Evolutionary conservation across 805 yeast genomes (phyloP).

Genomic region (Scheffersomyces coipomensis): DNA sequence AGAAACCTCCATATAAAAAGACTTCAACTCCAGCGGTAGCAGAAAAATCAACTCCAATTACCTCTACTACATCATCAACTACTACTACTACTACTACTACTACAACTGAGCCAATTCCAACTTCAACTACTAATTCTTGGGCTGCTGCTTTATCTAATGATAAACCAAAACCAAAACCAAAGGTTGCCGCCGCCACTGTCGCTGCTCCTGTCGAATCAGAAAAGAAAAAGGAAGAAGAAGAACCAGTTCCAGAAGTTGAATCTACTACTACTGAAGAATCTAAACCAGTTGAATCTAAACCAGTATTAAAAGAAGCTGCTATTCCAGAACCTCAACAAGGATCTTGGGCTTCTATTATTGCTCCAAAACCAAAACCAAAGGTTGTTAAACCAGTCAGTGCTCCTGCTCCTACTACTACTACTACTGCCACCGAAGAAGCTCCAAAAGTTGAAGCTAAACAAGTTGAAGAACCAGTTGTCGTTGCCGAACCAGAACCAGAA

Average conservation of each 20-base stretch:
- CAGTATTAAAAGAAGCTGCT: conserved; percentile 35
- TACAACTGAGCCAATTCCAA: conserved; percentile 17
- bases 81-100: conserved; percentile 15
- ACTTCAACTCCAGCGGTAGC: conserved; percentile 4
- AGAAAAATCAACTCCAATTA: conserved; percentile 13
- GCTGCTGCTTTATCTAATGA: conserved; percentile 43
- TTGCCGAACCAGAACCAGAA: conserved; percentile 3
- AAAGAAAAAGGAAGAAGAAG: conserved; percentile 13
- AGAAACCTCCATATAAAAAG: conserved; percentile 10
- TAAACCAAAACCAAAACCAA: conserved; percentile 23
- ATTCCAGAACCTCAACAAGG: conserved; percentile 48
- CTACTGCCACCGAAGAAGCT: conserved; percentile 11
- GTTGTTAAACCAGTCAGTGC: conserved; percentile 54
- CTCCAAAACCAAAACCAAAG: conserved; percentile 48
- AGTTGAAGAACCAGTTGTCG: conserved; percentile 12
- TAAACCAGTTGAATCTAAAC: conserved; percentile 9
- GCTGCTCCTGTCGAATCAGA: conserved; percentile 9
- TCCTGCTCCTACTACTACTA: conserved; percentile 26
- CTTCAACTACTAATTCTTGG: conserved; percentile 35
- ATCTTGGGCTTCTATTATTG: conserved; percentile 72
- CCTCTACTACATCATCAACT: conserved; percentile 14
- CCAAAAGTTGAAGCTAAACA: conserved; percentile 11
- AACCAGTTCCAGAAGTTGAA: conserved; percentile 16
- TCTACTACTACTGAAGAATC: conserved; percentile 16
- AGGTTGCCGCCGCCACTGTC: conserved; percentile 4